Conservation (phyloP, 2,329 filamentous ascomycete species). For the Bipolaris zeicola region DNA sequence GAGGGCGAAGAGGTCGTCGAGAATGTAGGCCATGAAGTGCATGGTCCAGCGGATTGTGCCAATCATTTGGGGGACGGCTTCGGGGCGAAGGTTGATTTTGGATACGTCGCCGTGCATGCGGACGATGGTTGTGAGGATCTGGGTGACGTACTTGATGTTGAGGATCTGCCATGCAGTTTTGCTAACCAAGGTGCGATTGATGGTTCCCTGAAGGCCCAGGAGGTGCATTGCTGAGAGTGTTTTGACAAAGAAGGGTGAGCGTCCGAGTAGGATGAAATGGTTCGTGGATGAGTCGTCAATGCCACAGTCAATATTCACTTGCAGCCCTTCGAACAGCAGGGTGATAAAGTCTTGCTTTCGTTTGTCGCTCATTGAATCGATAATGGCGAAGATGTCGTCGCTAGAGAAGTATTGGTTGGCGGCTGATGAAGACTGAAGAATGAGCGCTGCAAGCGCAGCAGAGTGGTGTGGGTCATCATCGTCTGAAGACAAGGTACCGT, state of each 20-base stretch:
- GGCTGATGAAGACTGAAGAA: slow-evolving; percentile 51
- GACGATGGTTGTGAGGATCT: slow-evolving; percentile 64
- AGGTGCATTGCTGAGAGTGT: slow-evolving; percentile 80
- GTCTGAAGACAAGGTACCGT: slow-evolving; percentile 38
- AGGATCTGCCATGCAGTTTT: slow-evolving; percentile 77
- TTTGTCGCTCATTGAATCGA: slow-evolving; percentile 33
- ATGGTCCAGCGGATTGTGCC: slow-evolving; percentile 81
- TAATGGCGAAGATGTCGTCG: slow-evolving; percentile 57
- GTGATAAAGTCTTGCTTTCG: slow-evolving; percentile 61
- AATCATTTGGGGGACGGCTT: slow-evolving; percentile 51
- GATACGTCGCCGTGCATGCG: slow-evolving; percentile 53
- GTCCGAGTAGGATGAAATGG: slow-evolving; percentile 45
- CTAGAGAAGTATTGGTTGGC: slow-evolving; percentile 54
- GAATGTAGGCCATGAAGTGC: slow-evolving; percentile 64
- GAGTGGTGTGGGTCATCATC: slow-evolving; percentile 42
- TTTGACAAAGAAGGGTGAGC: slow-evolving; percentile 73
- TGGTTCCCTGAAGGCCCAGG: slow-evolving; percentile 61
- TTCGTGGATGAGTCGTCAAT: slow-evolving; percentile 68
- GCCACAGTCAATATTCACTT: slow-evolving; percentile 75
- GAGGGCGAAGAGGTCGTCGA: slow-evolving; percentile 56
- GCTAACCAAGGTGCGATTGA: slow-evolving; percentile 65
- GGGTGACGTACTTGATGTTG: slow-evolving; percentile 72
- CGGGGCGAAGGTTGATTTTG: slow-evolving; percentile 50
- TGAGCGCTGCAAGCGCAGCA: slow-evolving; percentile 50
- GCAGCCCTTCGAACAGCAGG: slow-evolving; percentile 60